Evolutionary conservation across 75 land plant genomes (phyloP).

Genomic region (Cryptomeria japonica): DNA sequence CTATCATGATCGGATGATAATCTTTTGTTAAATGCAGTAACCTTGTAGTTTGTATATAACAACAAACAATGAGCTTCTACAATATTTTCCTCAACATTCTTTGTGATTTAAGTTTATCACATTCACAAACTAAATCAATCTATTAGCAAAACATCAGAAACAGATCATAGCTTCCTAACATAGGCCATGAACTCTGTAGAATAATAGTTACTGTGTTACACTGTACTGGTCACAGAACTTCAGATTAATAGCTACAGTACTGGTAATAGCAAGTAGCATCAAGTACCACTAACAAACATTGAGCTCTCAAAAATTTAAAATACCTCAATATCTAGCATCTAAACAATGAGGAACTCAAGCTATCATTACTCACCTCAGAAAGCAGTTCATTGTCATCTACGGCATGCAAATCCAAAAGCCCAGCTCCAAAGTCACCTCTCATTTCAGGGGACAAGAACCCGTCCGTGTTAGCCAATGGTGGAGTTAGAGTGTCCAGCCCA

Average conservation of each 20-base stretch:
- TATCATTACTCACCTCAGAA: conserved; percentile 30
- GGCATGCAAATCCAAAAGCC: conserved; percentile 54
- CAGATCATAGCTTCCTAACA: neutral
- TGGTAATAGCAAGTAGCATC: too few relatives aligned
- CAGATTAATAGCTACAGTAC: neutral
- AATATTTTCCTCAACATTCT: neutral
- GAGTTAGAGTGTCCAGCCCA: conserved; percentile 31
- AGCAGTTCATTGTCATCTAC: conserved; percentile 42
- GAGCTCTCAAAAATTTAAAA: neutral
- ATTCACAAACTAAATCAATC: neutral
- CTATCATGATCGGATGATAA: neutral
- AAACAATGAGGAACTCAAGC: neutral
- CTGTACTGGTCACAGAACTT: neutral
- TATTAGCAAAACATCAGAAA: neutral
- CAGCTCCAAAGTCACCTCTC: conserved; percentile 47
- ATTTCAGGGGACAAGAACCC: conserved; percentile 47
- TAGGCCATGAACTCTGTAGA: neutral
- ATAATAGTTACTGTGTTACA: neutral
- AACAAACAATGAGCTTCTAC: neutral
- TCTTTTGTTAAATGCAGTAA: neutral
- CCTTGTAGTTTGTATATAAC: neutral
- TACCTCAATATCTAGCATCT: neutral
- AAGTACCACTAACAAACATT: neutral
- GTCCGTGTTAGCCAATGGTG: conserved; percentile 23
- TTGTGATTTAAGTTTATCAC: neutral